Conservation (phyloP, 140 eudicot species). For the Oenanthe javanica region DNA sequence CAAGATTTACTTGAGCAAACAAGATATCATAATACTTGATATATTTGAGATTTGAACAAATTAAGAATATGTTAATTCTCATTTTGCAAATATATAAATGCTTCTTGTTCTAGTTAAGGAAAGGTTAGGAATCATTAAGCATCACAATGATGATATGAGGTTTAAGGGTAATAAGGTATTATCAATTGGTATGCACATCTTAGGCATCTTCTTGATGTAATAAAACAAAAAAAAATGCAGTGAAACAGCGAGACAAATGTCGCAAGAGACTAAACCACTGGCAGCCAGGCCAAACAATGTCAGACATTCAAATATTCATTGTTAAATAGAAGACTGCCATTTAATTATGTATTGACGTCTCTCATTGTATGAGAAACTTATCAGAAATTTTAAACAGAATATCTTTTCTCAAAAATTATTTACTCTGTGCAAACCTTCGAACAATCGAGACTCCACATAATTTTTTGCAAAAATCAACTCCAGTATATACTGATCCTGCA, state of each 20-base stretch:
- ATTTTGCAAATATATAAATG: background rate
- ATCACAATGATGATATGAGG: background rate
- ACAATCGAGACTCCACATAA: constrained; percentile 91
- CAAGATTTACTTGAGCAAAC: background rate
- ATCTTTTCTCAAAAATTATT: background rate
- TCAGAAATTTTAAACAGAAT: background rate
- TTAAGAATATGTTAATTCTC: background rate
- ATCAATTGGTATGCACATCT: background rate
- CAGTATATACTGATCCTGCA: constrained; percentile 90
- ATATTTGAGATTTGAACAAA: background rate
- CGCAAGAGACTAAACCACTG: background rate
- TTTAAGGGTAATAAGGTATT: background rate
- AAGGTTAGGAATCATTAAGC: background rate
- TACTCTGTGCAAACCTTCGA: constrained; percentile 56
- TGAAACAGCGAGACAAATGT: background rate
- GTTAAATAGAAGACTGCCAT: background rate
- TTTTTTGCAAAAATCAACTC: constrained; percentile 98
- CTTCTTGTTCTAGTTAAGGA: background rate
- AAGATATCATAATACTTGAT: constrained; percentile 12
- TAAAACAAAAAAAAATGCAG: background rate
- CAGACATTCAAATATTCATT: background rate
- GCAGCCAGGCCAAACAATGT: background rate
- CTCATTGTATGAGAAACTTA: background rate
- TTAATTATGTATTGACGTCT: background rate
- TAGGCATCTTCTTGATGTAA: background rate